Evolutionary conservation across 192 early-diverging fungal genomes (phyloP).

Genomic region (Linnemannia exigua): DNA sequence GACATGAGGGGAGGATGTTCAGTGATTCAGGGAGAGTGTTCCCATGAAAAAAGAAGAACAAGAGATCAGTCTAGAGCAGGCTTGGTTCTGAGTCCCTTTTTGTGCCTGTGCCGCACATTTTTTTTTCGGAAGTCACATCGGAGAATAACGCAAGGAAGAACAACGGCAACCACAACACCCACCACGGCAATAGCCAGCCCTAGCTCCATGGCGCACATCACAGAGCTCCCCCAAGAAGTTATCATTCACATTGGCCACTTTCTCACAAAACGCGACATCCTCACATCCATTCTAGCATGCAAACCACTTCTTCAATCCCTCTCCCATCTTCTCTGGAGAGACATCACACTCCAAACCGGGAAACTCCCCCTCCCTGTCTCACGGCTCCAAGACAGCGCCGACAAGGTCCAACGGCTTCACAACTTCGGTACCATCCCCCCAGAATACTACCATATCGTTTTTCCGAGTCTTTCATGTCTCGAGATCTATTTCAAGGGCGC

Average conservation of each 20-base stretch:
- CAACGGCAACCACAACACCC: neutral
- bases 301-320: neutral
- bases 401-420: neutral
- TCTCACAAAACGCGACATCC: constrained; percentile 1
- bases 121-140: no score
- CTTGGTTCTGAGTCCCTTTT: no score
- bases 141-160: no score
- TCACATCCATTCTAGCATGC: neutral
- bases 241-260: neutral
- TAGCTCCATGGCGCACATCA: neutral
- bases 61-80: no score
- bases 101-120: no score
- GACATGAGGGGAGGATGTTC: no score
- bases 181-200: neutral
- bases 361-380: neutral
- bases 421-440: constrained; percentile 1
- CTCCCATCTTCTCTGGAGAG: neutral
- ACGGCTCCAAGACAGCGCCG: neutral
- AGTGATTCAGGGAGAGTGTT: no score
- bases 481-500: neutral
- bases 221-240: neutral
- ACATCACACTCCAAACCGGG: neutral
- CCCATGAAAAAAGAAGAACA: no score
- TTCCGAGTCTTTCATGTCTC: neutral
- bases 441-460: neutral